phyloP scores from a whole-genome alignment of 169 alveolate species.

The Plasmodium relictum region DNA sequence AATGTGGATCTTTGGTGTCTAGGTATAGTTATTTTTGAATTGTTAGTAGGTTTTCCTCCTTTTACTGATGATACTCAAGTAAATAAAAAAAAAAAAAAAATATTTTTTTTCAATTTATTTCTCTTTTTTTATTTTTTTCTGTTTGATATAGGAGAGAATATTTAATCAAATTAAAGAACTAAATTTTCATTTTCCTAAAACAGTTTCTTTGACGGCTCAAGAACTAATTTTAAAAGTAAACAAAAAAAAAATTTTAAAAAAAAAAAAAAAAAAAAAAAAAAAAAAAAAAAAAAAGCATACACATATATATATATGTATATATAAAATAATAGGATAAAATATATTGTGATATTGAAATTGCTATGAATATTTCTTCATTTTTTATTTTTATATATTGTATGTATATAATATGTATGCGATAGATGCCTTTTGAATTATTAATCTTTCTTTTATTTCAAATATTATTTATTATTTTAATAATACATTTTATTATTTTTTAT shows the following conservation, averaged over 20 bases:
- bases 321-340: background rate
- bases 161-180: slow-evolving; percentile 67
- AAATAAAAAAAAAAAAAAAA: background rate
- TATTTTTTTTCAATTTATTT: background rate
- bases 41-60: slow-evolving; percentile 93
- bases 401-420: no score
- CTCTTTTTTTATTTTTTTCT: background rate
- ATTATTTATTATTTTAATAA: background rate
- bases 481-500: background rate
- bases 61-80: slow-evolving; percentile 82
- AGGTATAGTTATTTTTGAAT: slow-evolving; percentile 94
- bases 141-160: slow-evolving; percentile 45
- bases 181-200: slow-evolving; percentile 65
- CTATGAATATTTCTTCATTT: no score
- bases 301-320: background rate
- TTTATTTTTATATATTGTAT: no score
- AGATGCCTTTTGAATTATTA: background rate
- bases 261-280: no score
- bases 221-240: slow-evolving; percentile 59
- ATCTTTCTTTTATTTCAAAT: background rate
- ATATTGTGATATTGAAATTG: no score
- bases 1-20: slow-evolving; percentile 94
- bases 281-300: background rate
- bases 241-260: no score
- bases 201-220: slow-evolving; percentile 39